These are phyloP conservation scores for Cercospora janseana DNA, from an alignment of 2,329 filamentous ascomycete species.

Conservation along the genomic window DNA sequence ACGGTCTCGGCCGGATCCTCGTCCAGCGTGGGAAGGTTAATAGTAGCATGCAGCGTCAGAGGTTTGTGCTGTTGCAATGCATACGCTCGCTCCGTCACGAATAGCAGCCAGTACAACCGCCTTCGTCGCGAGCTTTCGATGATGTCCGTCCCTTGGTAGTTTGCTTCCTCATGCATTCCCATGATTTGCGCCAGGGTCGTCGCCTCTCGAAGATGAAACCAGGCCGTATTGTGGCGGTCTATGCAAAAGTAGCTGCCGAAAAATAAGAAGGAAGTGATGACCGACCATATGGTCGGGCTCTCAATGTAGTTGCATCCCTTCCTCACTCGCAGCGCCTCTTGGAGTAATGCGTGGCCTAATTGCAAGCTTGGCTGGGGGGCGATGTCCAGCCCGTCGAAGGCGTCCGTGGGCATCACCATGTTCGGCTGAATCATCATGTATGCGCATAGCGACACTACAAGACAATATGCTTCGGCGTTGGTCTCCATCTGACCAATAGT, in stretches of 20 bases:
- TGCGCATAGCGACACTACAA: conserved; percentile 52
- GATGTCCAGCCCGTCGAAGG: conserved; percentile 51
- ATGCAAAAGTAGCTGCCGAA: conserved; percentile 62
- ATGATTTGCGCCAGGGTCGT: conserved; percentile 60
- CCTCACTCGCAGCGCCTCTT: conserved; percentile 58
- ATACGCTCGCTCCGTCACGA: conserved; percentile 63
- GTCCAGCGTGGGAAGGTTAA: conserved; percentile 52
- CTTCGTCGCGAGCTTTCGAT: conserved; percentile 55
- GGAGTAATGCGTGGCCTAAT: conserved; percentile 56
- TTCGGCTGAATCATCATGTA: conserved; percentile 53
- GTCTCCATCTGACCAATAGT: conserved; percentile 53
- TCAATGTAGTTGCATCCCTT: conserved; percentile 59
- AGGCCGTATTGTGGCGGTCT: conserved; percentile 60
- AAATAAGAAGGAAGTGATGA: conserved; percentile 63
- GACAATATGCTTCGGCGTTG: conserved; percentile 57
- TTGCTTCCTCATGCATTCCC: conserved; percentile 58
- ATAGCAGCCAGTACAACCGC: conserved; percentile 62
- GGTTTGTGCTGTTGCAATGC: conserved; percentile 64
- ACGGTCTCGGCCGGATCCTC: conserved; percentile 54
- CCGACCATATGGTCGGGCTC: conserved; percentile 53
- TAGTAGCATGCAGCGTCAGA: conserved; percentile 60
- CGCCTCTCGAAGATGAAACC: conserved; percentile 62
- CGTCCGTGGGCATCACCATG: conserved; percentile 43
- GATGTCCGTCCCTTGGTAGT: conserved; percentile 49
- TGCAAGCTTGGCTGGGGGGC: conserved; percentile 45